Percentiles rank a stretch among this genome's conserved stretches.
Evolutionary conservation across 1,284 basidiomycete genomes (phyloP).

Genomic region (Caloboletus firmus): DNA sequence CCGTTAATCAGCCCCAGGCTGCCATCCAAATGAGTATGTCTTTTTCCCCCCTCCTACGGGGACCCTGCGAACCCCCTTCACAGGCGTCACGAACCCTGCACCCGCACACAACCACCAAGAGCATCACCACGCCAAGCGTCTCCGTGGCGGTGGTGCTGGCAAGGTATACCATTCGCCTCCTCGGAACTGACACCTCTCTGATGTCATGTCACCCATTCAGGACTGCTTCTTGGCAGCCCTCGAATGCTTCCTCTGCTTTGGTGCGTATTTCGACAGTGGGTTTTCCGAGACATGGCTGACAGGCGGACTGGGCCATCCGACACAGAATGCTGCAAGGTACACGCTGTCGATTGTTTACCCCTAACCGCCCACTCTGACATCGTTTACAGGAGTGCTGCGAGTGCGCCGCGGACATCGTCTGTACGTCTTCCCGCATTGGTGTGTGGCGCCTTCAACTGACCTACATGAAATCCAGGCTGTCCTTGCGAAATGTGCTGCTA

Average conservation of each 20-base stretch:
- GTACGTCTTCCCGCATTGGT: conserved; percentile 15
- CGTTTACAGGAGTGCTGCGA: conserved; percentile 31
- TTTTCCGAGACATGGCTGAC: conserved; percentile 2
- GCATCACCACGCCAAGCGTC: conserved; percentile 43
- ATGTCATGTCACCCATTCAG: conserved; percentile 28
- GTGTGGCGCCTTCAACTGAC: conserved; percentile 4
- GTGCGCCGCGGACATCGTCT: conserved; percentile 31
- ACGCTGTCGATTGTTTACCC: not conserved
- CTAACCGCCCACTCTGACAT: not conserved
- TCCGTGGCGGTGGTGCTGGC: conserved; percentile 51
- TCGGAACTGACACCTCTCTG: not conserved
- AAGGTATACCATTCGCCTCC: conserved; percentile 33
- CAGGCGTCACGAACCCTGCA: conserved; percentile 43
- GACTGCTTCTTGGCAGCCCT: conserved; percentile 51
- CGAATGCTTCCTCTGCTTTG: conserved; percentile 55
- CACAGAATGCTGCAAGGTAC: conserved; percentile 38
- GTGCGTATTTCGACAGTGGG: conserved; percentile 32
- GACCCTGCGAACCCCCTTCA: not conserved
- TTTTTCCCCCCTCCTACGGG: too few relatives aligned
- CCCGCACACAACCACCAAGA: conserved; percentile 38
- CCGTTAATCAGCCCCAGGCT: conserved; percentile 45
- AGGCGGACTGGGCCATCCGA: not conserved
- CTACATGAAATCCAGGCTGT: conserved; percentile 20
- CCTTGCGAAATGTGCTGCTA: conserved; percentile 37
- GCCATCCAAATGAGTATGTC: conserved; percentile 50